Evolutionary conservation across 495 filamentous ascomycete genomes (phyloP), one percentile per base, ranked within the genome.

Genomic region (Penicillium arizonense): DNA sequence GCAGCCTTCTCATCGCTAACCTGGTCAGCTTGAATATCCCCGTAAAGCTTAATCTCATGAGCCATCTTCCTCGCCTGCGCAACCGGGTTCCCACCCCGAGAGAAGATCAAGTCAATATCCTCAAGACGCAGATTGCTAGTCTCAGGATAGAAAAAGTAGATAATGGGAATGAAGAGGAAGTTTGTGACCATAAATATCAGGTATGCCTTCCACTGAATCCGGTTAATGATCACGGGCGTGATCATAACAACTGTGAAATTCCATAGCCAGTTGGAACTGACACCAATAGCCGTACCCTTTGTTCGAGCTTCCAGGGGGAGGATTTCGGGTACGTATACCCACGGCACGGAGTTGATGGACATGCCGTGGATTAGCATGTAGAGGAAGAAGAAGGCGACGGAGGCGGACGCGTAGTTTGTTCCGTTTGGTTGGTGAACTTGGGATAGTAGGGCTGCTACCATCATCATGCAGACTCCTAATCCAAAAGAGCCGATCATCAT

Each of bases 191-290:
- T 79, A 65, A 79, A 87, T 44, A 85, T 79, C 54, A 86, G 69
- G 62, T 81, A 86, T 50, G 79, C 80, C 50, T 77, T 71, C 83
- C 82, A 87, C 11, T 72, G 66, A 2, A 84, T 60, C 33, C 66
- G 72, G 24, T 75, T 65, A 56, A 84, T 81, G 24, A 80, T 77
- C 4, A 77, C 62, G 2, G 80, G 82, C 1, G 82, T 86, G 51
- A 83, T 78, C 70, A 82, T 76, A 28, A 84, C 82, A 32, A 87
- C 76, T 48, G 76, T 73, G 53, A 82, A 84, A 57, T 83, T 83
- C 71, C 72, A 77, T 6, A 76, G 65, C 71, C 71, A 77, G 45
- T 76, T 76, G 5, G 70, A 63, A 5, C 67, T 70, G 13, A 74
- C 62, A 2, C 69, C 71, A 32, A 76, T 63, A 11, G 75, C 71